Percentiles rank a stretch among this genome's conserved stretches.
Evolutionary conservation across 2,329 filamentous ascomycete genomes (phyloP).

Genomic region (Fusarium verrucosum): DNA sequence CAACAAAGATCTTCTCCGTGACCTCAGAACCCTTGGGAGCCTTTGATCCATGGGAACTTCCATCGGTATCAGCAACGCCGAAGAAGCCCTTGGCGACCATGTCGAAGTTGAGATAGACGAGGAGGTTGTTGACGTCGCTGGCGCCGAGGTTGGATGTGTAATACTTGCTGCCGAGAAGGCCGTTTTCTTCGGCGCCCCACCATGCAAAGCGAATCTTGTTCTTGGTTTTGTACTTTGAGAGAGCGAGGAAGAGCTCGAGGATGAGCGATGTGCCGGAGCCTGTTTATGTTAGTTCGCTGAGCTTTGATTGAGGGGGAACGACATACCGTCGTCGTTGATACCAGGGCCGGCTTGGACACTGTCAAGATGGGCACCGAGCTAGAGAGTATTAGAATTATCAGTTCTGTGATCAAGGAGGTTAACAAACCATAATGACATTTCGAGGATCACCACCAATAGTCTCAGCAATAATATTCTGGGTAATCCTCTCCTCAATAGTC

Average conservation of each 20-base stretch:
- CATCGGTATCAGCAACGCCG: slow-evolving; percentile 40
- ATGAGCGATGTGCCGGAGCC: slow-evolving; percentile 33
- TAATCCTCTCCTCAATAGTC: slow-evolving; percentile 38
- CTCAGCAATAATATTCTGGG: slow-evolving; percentile 36
- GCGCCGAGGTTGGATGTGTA: slow-evolving; percentile 23
- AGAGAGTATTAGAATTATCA: not conserved
- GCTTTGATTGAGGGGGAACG: fast-evolving
- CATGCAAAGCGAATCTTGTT: slow-evolving; percentile 41
- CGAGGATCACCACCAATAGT: slow-evolving; percentile 26
- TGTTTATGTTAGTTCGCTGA: not conserved
- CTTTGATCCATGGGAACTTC: slow-evolving; percentile 35
- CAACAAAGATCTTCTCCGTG: slow-evolving; percentile 37
- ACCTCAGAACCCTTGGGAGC: slow-evolving; percentile 45
- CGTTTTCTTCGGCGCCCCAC: slow-evolving; percentile 40
- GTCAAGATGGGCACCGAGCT: slow-evolving; percentile 32
- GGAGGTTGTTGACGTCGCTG: slow-evolving; percentile 32
- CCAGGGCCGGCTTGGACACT: slow-evolving; percentile 35
- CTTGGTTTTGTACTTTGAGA: slow-evolving; percentile 40
- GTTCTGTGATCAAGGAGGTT: fast-evolving
- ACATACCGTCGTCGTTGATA: slow-evolving; percentile 34
- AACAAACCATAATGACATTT: slow-evolving; percentile 36
- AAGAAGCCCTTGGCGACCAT: slow-evolving; percentile 40
- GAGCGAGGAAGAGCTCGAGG: slow-evolving; percentile 32
- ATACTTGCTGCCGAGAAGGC: slow-evolving; percentile 32
- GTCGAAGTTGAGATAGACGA: slow-evolving; percentile 39